Percentiles rank a stretch among this genome's conserved stretches.
phyloP scores from a whole-genome alignment of 176 grass and related monocot species.

The Aegilops umbellulata region DNA sequence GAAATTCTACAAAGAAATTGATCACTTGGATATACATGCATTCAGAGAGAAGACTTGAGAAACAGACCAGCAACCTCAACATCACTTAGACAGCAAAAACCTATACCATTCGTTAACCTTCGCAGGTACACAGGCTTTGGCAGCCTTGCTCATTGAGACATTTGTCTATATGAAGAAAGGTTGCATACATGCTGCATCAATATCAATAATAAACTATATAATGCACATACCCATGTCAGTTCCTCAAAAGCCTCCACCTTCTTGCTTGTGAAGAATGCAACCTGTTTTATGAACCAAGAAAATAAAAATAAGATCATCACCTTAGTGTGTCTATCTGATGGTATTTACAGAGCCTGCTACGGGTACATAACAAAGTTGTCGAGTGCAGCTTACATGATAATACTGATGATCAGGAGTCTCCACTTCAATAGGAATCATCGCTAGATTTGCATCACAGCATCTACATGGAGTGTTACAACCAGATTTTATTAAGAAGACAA shows the following conservation, averaged over 20 bases:
- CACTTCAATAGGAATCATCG: slow-evolving; percentile 62
- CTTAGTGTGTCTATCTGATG: background rate
- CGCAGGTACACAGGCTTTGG: background rate
- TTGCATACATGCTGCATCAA: slow-evolving; percentile 5
- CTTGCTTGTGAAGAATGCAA: slow-evolving; percentile 77
- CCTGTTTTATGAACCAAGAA: slow-evolving; percentile 25
- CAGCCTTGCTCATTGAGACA: background rate
- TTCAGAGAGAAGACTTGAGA: background rate
- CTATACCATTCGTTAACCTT: background rate
- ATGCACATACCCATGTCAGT: slow-evolving; percentile 71
- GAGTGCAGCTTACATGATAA: slow-evolving; percentile 50
- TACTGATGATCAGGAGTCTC: slow-evolving; percentile 72
- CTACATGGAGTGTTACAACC: slow-evolving; percentile 30
- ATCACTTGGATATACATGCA: background rate
- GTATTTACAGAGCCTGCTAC: background rate
- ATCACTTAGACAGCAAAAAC: background rate
- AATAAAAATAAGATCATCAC: slow-evolving; percentile 1
- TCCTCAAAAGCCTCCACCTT: slow-evolving; percentile 89
- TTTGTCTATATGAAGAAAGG: background rate
- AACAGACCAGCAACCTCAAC: background rate
- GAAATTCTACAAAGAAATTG: background rate
- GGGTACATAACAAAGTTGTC: background rate
- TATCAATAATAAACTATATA: slow-evolving; percentile 12
- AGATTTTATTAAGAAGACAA: slow-evolving; percentile 3
- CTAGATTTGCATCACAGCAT: slow-evolving; percentile 71